Base-by-base conservation (phyloP, 2,329 filamentous ascomycete species). In the Thielaviopsis ethacetica region DNA sequence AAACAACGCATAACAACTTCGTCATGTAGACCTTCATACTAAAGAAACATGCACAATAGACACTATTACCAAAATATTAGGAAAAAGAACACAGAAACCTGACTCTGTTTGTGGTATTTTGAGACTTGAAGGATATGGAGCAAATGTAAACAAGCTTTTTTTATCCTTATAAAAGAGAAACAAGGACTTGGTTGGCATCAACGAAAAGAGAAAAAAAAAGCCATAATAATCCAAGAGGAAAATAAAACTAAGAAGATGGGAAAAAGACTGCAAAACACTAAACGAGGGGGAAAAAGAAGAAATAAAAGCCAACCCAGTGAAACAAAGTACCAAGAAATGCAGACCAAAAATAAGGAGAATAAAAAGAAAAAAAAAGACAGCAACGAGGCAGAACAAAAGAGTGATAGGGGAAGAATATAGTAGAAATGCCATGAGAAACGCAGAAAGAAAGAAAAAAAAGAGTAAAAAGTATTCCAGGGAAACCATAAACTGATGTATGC, bases 281-380 rank as follows among this genome's bases (percentile, higher is more conserved):
- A 34, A 12, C 55, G 27, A 52, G 19, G 12, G 15, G 26, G 27
- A 9, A 26, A 49, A 27, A 56, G 24, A 53, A 44, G 53, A 54
- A 49, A 51, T 30, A 47, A 24, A 44, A 53, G 24, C n/a, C 34
- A 41, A 34, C 24, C 59, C 53, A 54, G 49, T 26, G 57, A 60
- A 59, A 30, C 6, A 44, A n/a, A 44, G 17, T 44, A n/a, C 38
- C 17, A 58, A 54, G 17, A 57, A 59, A 51, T 24, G 56, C 53
- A 41, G 27, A 49, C 27, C 27, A 21, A 49, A 5, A 56, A 27
- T 26, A 47, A 60, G 26, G 26, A 53, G 55, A 27, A 30, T 19
- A 22, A 56, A n/a, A 53, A 30, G 19, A 24, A 56, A 44, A 38
- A 41, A 55, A 21, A 24, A 27, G 19, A 54, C 27, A 53, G 30